Conservation (phyloP, 441 rosid species). For the Arabidopsis hybrid region DNA sequence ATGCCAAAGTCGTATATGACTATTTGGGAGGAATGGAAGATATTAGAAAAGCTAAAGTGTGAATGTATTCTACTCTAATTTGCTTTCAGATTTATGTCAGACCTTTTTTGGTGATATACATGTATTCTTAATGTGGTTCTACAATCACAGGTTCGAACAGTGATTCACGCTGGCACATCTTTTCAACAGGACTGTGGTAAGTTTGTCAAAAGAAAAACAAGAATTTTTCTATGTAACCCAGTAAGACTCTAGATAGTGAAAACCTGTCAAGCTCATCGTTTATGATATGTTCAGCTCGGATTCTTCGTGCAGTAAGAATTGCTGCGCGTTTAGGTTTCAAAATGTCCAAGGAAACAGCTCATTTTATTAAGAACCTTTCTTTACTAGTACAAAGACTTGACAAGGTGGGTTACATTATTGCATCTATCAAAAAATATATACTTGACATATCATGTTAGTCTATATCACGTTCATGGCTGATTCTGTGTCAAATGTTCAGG, state of each 20-base stretch:
- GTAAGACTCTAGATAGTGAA: neutral
- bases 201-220: conserved; percentile 24
- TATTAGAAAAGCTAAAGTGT: conserved; percentile 87
- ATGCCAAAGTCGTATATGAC: conserved; percentile 75
- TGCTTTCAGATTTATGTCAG: conserved; percentile 41
- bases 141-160: conserved; percentile 70
- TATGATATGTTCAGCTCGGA: conserved; percentile 69
- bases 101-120: conserved; percentile 2
- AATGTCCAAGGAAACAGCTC: conserved; percentile 82
- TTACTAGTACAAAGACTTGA: conserved; percentile 69
- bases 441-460: conserved; percentile 30
- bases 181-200: conserved; percentile 90
- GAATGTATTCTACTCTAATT: conserved; percentile 55
- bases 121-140: conserved; percentile 42
- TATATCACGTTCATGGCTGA: conserved; percentile 5
- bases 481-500: conserved; percentile 52
- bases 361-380: conserved; percentile 64
- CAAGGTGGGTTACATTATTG: conserved; percentile 57
- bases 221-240: neutral
- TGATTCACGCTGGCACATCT: conserved; percentile 72
- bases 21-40: conserved; percentile 92
- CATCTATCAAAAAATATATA: conserved; percentile 18
- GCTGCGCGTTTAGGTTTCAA: conserved; percentile 86
- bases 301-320: conserved; percentile 87
- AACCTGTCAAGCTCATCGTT: conserved; percentile 1